phyloP scores from a whole-genome alignment of 2,329 filamentous ascomycete genomes.

The Sclerotinia minor region DNA sequence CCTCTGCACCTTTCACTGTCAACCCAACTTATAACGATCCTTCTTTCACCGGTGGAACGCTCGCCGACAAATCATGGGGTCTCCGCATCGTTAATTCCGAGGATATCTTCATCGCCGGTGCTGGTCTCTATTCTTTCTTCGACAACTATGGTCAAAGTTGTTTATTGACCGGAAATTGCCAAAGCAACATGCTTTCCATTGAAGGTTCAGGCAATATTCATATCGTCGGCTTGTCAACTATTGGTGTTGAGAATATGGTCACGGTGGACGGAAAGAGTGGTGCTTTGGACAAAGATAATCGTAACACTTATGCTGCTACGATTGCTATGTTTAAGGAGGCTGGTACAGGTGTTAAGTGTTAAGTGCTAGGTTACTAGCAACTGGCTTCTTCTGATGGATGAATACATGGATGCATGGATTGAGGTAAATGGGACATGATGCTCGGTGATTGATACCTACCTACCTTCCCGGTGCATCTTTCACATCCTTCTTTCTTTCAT shows the following conservation, averaged over 20 bases:
- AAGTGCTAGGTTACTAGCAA: background rate
- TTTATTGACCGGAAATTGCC: slow-evolving; percentile 66
- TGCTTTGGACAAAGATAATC: slow-evolving; percentile 60
- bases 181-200: slow-evolving; percentile 74
- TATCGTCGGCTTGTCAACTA: slow-evolving; percentile 71
- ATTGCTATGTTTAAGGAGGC: slow-evolving; percentile 51
- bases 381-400: background rate
- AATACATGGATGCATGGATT: background rate
- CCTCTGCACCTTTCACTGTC: slow-evolving; percentile 62
- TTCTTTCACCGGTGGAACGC: slow-evolving; percentile 55
- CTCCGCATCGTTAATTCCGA: slow-evolving; percentile 68
- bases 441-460: background rate
- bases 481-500: background rate
- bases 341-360: slow-evolving; percentile 21
- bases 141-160: slow-evolving; percentile 77
- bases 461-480: too few species aligned
- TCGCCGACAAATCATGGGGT: slow-evolving; percentile 69
- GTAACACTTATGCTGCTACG: slow-evolving; percentile 65
- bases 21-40: slow-evolving; percentile 65
- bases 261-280: slow-evolving; percentile 57
- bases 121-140: slow-evolving; percentile 79
- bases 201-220: slow-evolving; percentile 61
- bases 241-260: slow-evolving; percentile 73
- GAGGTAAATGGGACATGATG: background rate
- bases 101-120: slow-evolving; percentile 69